Conservation (phyloP, 23 red algal species). For the Porphyridium purpureum region DNA sequence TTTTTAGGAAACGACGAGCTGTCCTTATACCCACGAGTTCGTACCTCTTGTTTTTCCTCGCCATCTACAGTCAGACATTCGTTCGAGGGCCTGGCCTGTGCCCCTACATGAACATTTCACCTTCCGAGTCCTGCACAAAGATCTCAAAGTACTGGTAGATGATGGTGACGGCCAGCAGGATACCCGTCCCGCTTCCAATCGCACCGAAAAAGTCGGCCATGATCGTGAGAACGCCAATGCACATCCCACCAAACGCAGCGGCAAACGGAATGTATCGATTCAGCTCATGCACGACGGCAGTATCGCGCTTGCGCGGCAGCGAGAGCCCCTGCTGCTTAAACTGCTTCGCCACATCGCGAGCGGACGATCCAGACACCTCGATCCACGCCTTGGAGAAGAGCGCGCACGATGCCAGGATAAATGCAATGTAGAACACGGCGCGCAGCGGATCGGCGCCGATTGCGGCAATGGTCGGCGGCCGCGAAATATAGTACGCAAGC, state of each 20-base stretch:
- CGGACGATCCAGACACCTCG: conserved; percentile 89
- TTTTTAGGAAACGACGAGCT: too few species aligned
- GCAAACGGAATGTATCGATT: conserved; percentile 98
- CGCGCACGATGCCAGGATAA: conserved; percentile 83
- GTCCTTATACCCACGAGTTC: too few species aligned
- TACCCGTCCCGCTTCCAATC: conserved; percentile 93
- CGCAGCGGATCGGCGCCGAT: conserved; percentile 62
- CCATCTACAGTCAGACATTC: too few species aligned
- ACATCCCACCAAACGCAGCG: conserved; percentile 95
- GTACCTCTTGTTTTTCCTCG: too few species aligned
- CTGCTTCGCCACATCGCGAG: conserved; percentile 89
- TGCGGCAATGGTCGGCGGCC: conserved; percentile 51
- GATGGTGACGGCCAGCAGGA: conserved; percentile 98
- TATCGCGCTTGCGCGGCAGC: conserved; percentile 87
- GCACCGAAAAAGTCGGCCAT: conserved; percentile 92
- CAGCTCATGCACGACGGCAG: conserved; percentile 89
- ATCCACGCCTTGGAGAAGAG: conserved; percentile 93
- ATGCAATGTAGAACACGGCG: conserved; percentile 66
- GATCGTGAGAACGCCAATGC: conserved; percentile 86
- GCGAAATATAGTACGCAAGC: conserved; percentile 95
- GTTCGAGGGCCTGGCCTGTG: too few species aligned
- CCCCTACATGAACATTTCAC: too few species aligned
- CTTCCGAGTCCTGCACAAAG: conserved; percentile 97
- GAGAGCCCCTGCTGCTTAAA: conserved; percentile 90
- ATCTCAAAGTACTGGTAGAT: conserved; percentile 97